These are phyloP conservation scores for Aspergillus heteromorphus DNA, from an alignment of 495 filamentous ascomycete genomes.

Conservation along the genomic window DNA sequence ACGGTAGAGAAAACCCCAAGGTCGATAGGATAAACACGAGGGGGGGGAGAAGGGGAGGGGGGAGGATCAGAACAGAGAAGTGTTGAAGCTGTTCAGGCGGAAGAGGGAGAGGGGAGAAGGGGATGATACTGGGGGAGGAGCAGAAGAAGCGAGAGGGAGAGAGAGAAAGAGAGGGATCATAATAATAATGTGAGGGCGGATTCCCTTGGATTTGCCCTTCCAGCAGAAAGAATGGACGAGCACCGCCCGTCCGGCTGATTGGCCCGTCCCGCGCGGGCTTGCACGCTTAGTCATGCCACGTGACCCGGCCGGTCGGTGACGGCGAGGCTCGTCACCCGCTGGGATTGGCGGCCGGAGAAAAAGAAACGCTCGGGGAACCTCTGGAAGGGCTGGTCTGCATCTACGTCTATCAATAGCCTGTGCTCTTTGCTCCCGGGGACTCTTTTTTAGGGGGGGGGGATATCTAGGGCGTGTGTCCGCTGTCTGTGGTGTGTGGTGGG, in stretches of 20 bases:
- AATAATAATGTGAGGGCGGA: slow-evolving; percentile 5
- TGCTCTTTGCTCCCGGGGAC: background rate
- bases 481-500: too few relatives aligned
- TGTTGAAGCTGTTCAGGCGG: background rate
- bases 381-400: too few relatives aligned
- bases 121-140: background rate
- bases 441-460: background rate
- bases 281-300: slow-evolving; percentile 15
- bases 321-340: background rate
- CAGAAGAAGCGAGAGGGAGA: slow-evolving; percentile 2
- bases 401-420: background rate
- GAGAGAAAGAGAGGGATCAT: slow-evolving; percentile 5
- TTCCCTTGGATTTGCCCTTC: background rate
- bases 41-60: background rate
- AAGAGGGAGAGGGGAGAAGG: background rate
- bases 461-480: too few relatives aligned
- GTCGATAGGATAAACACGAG: background rate
- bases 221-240: slow-evolving; percentile 2
- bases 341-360: background rate
- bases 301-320: slow-evolving; percentile 1
- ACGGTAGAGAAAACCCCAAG: background rate
- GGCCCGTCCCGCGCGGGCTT: background rate
- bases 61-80: background rate
- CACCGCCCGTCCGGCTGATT: slow-evolving; percentile 6
- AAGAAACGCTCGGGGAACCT: background rate